Conservation (phyloP, 345 rosid genomes). For the Lenwebbia sp. region DNA sequence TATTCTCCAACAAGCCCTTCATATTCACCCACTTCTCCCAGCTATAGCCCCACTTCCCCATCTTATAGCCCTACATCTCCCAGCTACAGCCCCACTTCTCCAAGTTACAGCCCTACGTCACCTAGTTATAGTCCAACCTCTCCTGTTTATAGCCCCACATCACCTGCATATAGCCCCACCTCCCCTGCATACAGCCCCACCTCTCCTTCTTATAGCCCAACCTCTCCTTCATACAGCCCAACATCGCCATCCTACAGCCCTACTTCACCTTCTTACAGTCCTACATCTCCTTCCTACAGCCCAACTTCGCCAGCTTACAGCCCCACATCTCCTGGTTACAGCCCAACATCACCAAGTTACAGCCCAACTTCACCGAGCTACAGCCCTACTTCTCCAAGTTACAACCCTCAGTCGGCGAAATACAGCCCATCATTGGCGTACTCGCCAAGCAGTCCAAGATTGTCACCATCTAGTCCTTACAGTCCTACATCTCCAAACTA, state of each 20-base stretch:
- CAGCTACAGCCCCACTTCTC: slow-evolving; percentile 66
- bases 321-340: slow-evolving; percentile 71
- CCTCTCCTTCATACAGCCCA: slow-evolving; percentile 76
- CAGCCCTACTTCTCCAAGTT: slow-evolving; percentile 69
- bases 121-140: slow-evolving; percentile 74
- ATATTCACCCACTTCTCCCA: slow-evolving; percentile 29
- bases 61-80: slow-evolving; percentile 82
- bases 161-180: slow-evolving; percentile 61
- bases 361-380: slow-evolving; percentile 77
- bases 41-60: slow-evolving; percentile 53
- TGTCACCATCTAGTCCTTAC: slow-evolving; percentile 85
- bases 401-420: slow-evolving; percentile 55
- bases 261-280: slow-evolving; percentile 65
- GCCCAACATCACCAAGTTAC: slow-evolving; percentile 76
- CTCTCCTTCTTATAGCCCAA: slow-evolving; percentile 74
- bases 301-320: slow-evolving; percentile 85
- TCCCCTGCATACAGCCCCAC: slow-evolving; percentile 84
- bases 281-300: slow-evolving; percentile 68
- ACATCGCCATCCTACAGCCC: slow-evolving; percentile 88
- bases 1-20: slow-evolving; percentile 54
- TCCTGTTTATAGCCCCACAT: slow-evolving; percentile 61
- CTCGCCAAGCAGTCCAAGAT: slow-evolving; percentile 87
- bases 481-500: slow-evolving; percentile 94
- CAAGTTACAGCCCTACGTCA: slow-evolving; percentile 70
- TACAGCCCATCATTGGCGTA: slow-evolving; percentile 79